Percentiles rank a stretch among this genome's conserved stretches.
phyloP scores from a whole-genome alignment of 2,329 filamentous ascomycete genomes.

The Arthrocladium fulminans region DNA sequence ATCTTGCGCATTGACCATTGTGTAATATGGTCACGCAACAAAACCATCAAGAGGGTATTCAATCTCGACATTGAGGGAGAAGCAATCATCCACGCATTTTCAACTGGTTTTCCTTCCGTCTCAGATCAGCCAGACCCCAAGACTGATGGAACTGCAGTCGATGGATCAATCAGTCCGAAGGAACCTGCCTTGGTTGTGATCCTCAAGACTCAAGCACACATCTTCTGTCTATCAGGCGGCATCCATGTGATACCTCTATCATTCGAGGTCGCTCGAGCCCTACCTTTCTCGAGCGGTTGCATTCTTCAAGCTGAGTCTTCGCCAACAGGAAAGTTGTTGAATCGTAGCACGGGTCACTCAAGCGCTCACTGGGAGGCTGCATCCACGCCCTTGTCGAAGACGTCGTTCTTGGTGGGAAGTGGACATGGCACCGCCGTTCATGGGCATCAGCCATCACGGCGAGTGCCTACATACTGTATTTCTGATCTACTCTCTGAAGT shows the following conservation, averaged over 20 bases:
- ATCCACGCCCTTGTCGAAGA: not conserved
- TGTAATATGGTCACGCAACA: slow-evolving; percentile 83
- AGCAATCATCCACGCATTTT: slow-evolving; percentile 70
- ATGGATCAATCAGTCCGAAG: not conserved
- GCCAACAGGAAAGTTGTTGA: not conserved
- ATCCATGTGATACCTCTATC: slow-evolving; percentile 87
- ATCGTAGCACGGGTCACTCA: not conserved
- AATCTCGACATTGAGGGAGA: slow-evolving; percentile 82
- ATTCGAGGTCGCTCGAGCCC: slow-evolving; percentile 84
- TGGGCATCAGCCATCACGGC: not conserved
- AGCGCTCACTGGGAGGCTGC: not conserved
- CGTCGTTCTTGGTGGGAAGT: not conserved
- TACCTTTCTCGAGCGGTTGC: slow-evolving; percentile 71
- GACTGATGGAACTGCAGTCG: not conserved
- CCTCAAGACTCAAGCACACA: slow-evolving; percentile 82
- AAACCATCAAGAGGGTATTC: slow-evolving; percentile 75
- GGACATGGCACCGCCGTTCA: not conserved
- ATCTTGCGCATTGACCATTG: slow-evolving; percentile 64
- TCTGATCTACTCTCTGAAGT: slow-evolving; percentile 21
- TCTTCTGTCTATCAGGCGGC: slow-evolving; percentile 81
- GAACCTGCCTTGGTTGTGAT: slow-evolving; percentile 65
- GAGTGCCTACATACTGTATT: slow-evolving; percentile 21
- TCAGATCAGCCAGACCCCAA: not conserved
- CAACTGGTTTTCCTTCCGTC: slow-evolving; percentile 66
- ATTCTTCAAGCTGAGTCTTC: slow-evolving; percentile 67